Percentiles rank a stretch among this genome's conserved stretches.
Evolutionary conservation across 768 basidiomycete species (phyloP).

Genomic region (Trametes elegans): DNA sequence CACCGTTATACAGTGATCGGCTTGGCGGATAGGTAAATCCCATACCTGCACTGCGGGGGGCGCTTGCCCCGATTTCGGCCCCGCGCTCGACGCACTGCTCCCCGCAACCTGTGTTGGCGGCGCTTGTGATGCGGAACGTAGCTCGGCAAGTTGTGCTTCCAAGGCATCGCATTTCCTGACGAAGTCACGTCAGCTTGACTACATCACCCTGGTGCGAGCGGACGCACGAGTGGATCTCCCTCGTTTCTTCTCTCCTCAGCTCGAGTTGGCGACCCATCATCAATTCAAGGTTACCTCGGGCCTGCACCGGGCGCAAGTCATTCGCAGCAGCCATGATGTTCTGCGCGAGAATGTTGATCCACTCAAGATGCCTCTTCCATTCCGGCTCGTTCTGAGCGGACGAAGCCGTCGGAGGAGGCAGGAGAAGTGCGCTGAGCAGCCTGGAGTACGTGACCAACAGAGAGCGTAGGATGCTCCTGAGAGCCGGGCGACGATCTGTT

Average conservation of each 20-base stretch:
- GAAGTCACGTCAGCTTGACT: neutral
- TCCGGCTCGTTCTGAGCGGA: conserved; percentile 47
- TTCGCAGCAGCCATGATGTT: conserved; percentile 92
- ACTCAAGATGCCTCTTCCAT: conserved; percentile 75
- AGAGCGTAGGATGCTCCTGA: conserved; percentile 69
- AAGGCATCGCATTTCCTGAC: conserved; percentile 72
- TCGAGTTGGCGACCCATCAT: conserved; percentile 84
- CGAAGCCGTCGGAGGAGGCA: conserved; percentile 56
- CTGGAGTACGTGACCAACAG: conserved; percentile 78
- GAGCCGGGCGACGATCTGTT: conserved; percentile 74
- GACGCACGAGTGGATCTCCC: conserved; percentile 63
- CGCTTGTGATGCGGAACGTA: conserved; percentile 34
- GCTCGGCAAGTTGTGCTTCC: conserved; percentile 57
- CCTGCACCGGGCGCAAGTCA: conserved; percentile 84
- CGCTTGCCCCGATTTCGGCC: neutral
- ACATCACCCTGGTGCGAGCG: neutral
- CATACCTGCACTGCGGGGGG: neutral
- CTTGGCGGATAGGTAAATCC: too few relatives aligned
- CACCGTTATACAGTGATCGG: neutral
- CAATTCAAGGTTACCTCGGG: conserved; percentile 73
- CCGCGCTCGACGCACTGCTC: neutral
- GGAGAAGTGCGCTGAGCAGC: conserved; percentile 65
- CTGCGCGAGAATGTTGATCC: conserved; percentile 77
- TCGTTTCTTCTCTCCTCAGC: conserved; percentile 70
- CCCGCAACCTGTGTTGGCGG: too few relatives aligned